Percentiles rank a stretch among this genome's conserved stretches.
These are phyloP conservation scores for Candida broadrunensis DNA, from an alignment of 805 yeast species.

Conservation along the genomic window DNA sequence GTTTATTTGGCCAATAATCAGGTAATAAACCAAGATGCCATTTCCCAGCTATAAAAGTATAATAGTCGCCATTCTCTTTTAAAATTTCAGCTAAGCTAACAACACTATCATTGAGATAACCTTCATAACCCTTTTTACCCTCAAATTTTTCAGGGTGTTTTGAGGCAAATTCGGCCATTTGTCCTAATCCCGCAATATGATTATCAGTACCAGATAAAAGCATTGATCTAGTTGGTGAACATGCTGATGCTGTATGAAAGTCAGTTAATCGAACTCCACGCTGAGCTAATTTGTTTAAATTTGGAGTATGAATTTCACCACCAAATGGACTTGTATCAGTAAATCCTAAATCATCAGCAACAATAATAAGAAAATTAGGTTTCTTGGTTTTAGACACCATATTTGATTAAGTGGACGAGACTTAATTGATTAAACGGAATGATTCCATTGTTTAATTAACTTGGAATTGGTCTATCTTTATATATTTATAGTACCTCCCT, in stretches of 20 bases:
- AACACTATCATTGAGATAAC: conserved; percentile 48
- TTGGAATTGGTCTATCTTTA: no score
- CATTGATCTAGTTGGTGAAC: conserved; percentile 65
- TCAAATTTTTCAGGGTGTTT: conserved; percentile 34
- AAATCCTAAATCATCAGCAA: conserved; percentile 62
- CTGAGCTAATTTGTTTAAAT: conserved; percentile 40
- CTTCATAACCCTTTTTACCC: conserved; percentile 55
- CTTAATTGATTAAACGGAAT: no score
- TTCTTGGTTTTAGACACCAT: conserved; percentile 10
- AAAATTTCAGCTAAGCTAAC: conserved; percentile 54
- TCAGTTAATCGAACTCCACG: conserved; percentile 52
- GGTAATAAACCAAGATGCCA: conserved; percentile 56
- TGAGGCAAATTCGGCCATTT: conserved; percentile 48
- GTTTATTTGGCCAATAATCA: conserved; percentile 45
- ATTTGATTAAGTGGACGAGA: not conserved
- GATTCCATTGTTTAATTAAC: no score
- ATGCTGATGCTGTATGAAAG: conserved; percentile 63
- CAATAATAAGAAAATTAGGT: conserved; percentile 54
- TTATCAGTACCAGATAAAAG: conserved; percentile 59
- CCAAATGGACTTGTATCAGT: conserved; percentile 55
- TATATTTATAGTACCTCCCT: no score
- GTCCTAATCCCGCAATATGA: conserved; percentile 59
- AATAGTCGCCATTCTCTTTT: conserved; percentile 45
- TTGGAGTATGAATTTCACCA: conserved; percentile 57
- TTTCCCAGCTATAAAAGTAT: conserved; percentile 53